phyloP scores from a whole-genome alignment of 1,284 basidiomycete genomes.

The Trichosporon sp. region DNA sequence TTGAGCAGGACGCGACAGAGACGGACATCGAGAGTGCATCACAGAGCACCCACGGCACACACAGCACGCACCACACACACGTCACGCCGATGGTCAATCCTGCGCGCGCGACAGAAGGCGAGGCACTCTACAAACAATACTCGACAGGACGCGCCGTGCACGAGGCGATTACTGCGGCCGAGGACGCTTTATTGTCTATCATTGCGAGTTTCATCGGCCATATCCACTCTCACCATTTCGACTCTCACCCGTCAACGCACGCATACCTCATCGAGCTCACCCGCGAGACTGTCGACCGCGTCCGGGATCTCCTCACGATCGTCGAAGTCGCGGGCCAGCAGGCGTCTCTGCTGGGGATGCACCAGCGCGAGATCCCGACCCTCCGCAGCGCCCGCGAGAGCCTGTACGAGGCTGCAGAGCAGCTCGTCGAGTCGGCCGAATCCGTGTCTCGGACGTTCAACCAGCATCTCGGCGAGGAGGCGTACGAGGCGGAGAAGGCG shows the following conservation, averaged over 20 bases:
- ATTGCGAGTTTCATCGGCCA: constrained; percentile 97
- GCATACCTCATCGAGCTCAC: constrained; percentile 92
- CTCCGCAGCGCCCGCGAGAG: constrained; percentile 70
- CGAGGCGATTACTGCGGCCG: constrained; percentile 58
- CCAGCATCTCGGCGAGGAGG: constrained; percentile 55
- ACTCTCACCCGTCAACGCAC: constrained; percentile 83
- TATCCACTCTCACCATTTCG: constrained; percentile 83
- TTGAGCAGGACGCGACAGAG: background rate
- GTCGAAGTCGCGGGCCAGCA: constrained; percentile 78
- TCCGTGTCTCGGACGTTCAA: constrained; percentile 51
- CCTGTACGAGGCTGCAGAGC: constrained; percentile 76
- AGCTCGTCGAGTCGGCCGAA: constrained; percentile 80
- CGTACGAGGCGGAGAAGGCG: constrained; percentile 74
- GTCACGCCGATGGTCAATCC: background rate
- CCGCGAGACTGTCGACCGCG: constrained; percentile 85
- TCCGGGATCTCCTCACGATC: constrained; percentile 83
- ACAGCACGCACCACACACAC: background rate
- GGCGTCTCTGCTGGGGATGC: constrained; percentile 57
- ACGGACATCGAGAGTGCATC: constrained; percentile 6
- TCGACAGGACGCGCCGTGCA: constrained; percentile 35
- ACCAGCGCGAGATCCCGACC: constrained; percentile 53
- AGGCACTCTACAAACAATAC: constrained; percentile 14
- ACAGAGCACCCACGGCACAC: constrained; percentile 8
- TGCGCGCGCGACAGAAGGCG: background rate
- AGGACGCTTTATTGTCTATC: constrained; percentile 84